A percentile compares a stretch with the other conserved stretches of the same genome.
Evolutionary conservation across 1,284 basidiomycete species (phyloP).

Genomic region (Moesziomyces sp.): DNA sequence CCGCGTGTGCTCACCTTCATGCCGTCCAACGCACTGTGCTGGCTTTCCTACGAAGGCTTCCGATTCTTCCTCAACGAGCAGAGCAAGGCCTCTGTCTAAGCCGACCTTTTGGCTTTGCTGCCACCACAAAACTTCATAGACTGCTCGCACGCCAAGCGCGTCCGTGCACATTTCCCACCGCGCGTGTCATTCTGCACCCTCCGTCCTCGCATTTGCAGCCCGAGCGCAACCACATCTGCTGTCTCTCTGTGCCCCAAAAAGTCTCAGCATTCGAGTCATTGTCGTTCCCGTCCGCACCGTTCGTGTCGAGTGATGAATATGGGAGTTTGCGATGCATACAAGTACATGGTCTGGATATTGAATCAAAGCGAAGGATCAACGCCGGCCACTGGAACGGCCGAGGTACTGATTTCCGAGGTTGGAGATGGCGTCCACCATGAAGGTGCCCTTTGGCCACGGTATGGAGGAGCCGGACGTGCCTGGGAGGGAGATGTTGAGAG

Average conservation of each 20-base stretch:
- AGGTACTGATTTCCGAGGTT: slow-evolving; percentile 47
- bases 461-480: slow-evolving; percentile 17
- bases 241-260: not conserved
- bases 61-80: slow-evolving; percentile 63
- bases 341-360: slow-evolving; percentile 14
- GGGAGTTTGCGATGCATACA: slow-evolving; percentile 1
- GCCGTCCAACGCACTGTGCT: slow-evolving; percentile 96
- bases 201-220: not conserved
- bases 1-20: slow-evolving; percentile 94
- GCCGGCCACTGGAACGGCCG: slow-evolving; percentile 28
- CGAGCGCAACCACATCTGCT: not conserved
- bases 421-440: slow-evolving; percentile 45
- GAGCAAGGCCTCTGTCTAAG: slow-evolving; percentile 37
- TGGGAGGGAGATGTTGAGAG: slow-evolving; percentile 25
- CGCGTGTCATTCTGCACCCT: not conserved
- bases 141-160: not conserved
- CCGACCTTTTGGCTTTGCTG: too few species aligned
- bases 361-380: slow-evolving; percentile 4
- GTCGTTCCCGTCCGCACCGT: not conserved
- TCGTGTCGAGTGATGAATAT: not conserved
- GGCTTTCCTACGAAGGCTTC: slow-evolving; percentile 74
- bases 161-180: not conserved
- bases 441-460: slow-evolving; percentile 45
- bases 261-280: not conserved
- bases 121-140: not conserved